Conservation (phyloP, 2,329 filamentous ascomycete species). For the Calonectria hongkongensis region DNA sequence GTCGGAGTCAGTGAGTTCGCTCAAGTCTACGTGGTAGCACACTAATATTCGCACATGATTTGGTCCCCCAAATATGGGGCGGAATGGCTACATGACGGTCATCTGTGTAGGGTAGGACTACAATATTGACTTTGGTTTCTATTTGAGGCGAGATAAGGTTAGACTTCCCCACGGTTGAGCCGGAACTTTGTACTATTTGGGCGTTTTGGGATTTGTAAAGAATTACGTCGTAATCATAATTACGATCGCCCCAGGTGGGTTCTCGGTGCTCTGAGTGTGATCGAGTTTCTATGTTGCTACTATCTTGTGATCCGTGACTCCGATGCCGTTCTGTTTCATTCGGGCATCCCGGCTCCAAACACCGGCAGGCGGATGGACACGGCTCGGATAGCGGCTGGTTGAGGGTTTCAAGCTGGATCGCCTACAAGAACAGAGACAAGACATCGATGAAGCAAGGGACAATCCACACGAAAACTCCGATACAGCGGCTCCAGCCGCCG, state of each 20-base stretch:
- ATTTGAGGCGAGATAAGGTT: slow-evolving; percentile 20
- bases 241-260: slow-evolving; percentile 20
- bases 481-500: background rate
- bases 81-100: background rate
- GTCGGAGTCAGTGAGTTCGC: background rate
- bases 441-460: slow-evolving; percentile 12
- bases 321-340: slow-evolving; percentile 7
- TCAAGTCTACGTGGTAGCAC: background rate
- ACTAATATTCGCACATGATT: background rate
- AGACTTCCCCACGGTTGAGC: slow-evolving; percentile 22
- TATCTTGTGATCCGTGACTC: slow-evolving; percentile 22
- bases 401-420: background rate
- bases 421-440: background rate
- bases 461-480: background rate
- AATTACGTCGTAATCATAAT: slow-evolving; percentile 19
- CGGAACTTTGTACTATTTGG: slow-evolving; percentile 19
- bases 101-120: slow-evolving; percentile 8
- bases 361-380: background rate
- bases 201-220: slow-evolving; percentile 3
- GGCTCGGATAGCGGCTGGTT: background rate
- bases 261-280: slow-evolving; percentile 7
- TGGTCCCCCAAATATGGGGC: background rate
- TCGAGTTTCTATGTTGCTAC: background rate
- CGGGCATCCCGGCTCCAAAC: slow-evolving; percentile 3
- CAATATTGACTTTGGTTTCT: background rate